Base-by-base conservation (phyloP, 2,329 filamentous ascomycete genomes). In the Fusarium foetens region DNA sequence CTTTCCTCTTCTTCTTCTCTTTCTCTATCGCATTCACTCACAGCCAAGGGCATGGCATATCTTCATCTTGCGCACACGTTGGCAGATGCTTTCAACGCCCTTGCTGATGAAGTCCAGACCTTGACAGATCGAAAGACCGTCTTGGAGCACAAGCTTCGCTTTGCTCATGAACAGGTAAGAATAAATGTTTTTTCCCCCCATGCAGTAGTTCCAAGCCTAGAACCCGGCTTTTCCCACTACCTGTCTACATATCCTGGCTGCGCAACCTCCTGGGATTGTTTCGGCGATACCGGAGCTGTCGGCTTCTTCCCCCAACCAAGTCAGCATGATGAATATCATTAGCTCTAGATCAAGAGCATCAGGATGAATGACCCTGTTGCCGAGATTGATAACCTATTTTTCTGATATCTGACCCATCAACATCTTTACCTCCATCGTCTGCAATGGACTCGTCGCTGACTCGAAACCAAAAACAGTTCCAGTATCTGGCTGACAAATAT, bases 301-400 rank as follows among this genome's bases (percentile, higher is more conserved):
- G 46, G 41, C 12, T 36, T 29, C 8, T 31, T 8, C 54, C 39
- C 41, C 68, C 60, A 19, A 23, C 46, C 29, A 66, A 63, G 76
- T 75, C 75, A 79, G 75, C 72, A 80, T 83, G 81, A 83, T 83
- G 81, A 83, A 77, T 78, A 81, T 67, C 80, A 80, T 92, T 93
- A 94, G 92, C 92, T 94, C 92, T 94, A 94, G 92, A 94, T 93
- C 92, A 91, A 86, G 87, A 93, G 90, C 86, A 88, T 84, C 86
- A 79, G 72, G 70, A 71, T 69, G 77, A 81, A 85, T 84, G 86
- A 84, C 85, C 70, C 65, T 68, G 73, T 75, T 82, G 80, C 81
- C 79, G 82, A 89, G 91, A 93, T 86, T 85, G 90, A 92, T 82
- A 89, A 80, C 73, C 60, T 79, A 80, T 80, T 84, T 76, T 78